Conservation (phyloP, 306 rosid species). For the Trifolium fragiferum region DNA sequence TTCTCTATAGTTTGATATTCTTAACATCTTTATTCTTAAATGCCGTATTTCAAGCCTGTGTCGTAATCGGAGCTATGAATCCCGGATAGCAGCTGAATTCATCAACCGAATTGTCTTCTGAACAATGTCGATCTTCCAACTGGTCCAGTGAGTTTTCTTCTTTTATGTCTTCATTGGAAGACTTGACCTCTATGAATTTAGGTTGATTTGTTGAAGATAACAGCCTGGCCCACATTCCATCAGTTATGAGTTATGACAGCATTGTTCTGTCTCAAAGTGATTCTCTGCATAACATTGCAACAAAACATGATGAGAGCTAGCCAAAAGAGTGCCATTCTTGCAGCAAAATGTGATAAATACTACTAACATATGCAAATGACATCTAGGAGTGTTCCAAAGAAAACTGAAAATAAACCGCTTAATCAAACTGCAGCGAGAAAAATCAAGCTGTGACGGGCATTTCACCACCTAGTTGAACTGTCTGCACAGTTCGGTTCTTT, state of each 20-base stretch:
- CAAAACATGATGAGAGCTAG: slow-evolving; percentile 4
- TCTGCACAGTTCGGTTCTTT: background rate
- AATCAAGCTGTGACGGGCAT: background rate
- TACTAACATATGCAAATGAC: background rate
- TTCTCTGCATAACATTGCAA: slow-evolving; percentile 60
- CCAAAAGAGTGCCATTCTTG: slow-evolving; percentile 3
- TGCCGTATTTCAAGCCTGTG: background rate
- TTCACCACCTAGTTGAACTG: background rate
- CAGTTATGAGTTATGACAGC: slow-evolving; percentile 76
- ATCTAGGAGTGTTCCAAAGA: background rate
- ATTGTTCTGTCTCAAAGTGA: slow-evolving; percentile 63
- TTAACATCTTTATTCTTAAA: too few relatives aligned
- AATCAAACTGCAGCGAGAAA: background rate
- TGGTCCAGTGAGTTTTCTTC: slow-evolving; percentile 45
- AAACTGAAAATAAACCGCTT: background rate
- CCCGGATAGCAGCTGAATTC: slow-evolving; percentile 18
- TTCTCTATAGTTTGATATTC: too few relatives aligned
- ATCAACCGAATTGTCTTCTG: slow-evolving; percentile 35
- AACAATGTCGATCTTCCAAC: slow-evolving; percentile 35
- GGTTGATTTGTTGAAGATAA: slow-evolving; percentile 96
- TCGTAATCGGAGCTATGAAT: background rate
- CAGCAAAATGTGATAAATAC: slow-evolving; percentile 29
- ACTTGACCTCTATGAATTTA: slow-evolving; percentile 62
- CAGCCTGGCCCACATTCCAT: slow-evolving; percentile 98
- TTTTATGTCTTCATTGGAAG: slow-evolving; percentile 50